Percentiles rank a stretch among this genome's conserved stretches.
These are phyloP conservation scores for Xerocomus amazonicus DNA, from an alignment of 1,284 basidiomycete genomes.

Conservation along the genomic window DNA sequence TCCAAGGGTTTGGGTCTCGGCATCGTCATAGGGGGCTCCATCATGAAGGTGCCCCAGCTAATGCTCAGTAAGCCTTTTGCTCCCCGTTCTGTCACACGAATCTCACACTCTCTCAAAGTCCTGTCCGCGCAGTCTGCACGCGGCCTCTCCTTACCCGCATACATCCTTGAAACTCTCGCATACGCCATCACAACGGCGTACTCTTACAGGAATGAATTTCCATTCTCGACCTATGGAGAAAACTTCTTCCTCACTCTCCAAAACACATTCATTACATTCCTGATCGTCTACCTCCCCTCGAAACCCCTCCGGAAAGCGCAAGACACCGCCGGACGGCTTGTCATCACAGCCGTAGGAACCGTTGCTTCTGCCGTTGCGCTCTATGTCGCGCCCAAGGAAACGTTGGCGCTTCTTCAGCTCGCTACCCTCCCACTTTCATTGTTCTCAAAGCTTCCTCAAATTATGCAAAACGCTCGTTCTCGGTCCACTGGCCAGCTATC, in stretches of 20 bases:
- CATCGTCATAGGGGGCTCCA: conserved; percentile 89
- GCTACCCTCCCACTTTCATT: conserved; percentile 82
- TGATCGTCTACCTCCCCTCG: conserved; percentile 65
- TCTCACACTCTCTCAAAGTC: conserved; percentile 38
- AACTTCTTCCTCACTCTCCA: conserved; percentile 86
- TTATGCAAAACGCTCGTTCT: conserved; percentile 70
- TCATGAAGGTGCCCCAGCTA: conserved; percentile 94
- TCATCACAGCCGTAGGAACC: conserved; percentile 40
- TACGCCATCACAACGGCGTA: conserved; percentile 89
- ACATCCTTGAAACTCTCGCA: conserved; percentile 79
- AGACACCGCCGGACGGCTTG: conserved; percentile 33
- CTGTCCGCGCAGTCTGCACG: conserved; percentile 67
- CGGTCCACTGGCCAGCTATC: conserved; percentile 87
- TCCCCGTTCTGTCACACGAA: neutral
- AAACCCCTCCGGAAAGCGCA: conserved; percentile 27
- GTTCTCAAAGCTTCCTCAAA: conserved; percentile 85
- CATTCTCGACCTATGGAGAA: conserved; percentile 95
- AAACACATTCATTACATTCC: conserved; percentile 78
- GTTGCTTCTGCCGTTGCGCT: conserved; percentile 45
- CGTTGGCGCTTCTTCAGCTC: conserved; percentile 67
- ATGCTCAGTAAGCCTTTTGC: conserved; percentile 55
- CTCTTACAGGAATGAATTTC: conserved; percentile 78
- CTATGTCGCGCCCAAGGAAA: conserved; percentile 45
- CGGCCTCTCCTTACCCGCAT: conserved; percentile 79
- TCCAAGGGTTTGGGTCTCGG: conserved; percentile 93